Conservation (phyloP, 495 filamentous ascomycete genomes). For the Penicillium maclennaniae region DNA sequence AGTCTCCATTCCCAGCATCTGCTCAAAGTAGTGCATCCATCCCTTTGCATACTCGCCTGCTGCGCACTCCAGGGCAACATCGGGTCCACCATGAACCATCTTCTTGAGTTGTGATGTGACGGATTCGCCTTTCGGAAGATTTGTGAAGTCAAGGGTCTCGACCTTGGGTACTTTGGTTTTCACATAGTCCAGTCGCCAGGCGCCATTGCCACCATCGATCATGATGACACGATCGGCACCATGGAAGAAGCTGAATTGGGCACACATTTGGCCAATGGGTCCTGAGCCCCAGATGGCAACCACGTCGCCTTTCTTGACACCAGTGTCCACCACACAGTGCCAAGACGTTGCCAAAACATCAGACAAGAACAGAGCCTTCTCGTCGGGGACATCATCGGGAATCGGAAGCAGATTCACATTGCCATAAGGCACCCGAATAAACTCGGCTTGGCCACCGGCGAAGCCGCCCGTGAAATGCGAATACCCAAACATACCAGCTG, state of each 20-base stretch:
- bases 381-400: constrained; percentile 78
- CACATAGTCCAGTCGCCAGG: constrained; percentile 66
- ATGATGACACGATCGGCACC: constrained; percentile 75
- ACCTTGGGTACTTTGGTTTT: constrained; percentile 59
- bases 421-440: constrained; percentile 77
- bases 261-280: constrained; percentile 70
- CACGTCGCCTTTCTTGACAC: constrained; percentile 70
- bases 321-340: constrained; percentile 79
- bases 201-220: constrained; percentile 64
- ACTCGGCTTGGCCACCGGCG: constrained; percentile 87
- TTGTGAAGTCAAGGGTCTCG: constrained; percentile 56
- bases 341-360: constrained; percentile 78
- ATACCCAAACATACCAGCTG: constrained; percentile 64
- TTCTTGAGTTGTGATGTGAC: constrained; percentile 72
- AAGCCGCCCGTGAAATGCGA: constrained; percentile 79
- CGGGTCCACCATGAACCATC: constrained; percentile 63
- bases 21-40: constrained; percentile 75
- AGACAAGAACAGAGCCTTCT: constrained; percentile 79
- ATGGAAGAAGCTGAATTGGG: constrained; percentile 65
- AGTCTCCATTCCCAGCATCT: constrained; percentile 70
- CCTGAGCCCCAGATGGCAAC: constrained; percentile 57
- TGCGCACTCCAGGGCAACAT: constrained; percentile 79
- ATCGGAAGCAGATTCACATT: constrained; percentile 79
- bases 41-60: constrained; percentile 85
- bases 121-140: constrained; percentile 49